Percentiles rank a stretch among this genome's conserved stretches.
phyloP scores from a whole-genome alignment of 2,329 filamentous ascomycete species.

The Colletotrichum ledebouriae region DNA sequence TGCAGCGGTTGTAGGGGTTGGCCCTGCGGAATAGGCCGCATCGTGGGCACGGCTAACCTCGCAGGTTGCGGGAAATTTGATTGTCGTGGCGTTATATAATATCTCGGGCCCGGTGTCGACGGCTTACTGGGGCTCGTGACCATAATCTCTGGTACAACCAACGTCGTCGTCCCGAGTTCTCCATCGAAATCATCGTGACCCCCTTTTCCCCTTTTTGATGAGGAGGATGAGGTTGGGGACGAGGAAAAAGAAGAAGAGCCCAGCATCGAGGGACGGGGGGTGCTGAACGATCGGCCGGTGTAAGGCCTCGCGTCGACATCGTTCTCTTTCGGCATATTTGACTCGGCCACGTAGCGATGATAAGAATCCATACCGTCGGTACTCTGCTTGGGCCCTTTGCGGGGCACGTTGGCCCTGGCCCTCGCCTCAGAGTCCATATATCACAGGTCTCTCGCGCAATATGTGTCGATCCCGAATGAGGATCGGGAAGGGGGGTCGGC shows the following conservation, averaged over 20 bases:
- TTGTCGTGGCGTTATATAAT: slow-evolving; percentile 24
- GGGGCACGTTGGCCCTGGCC: slow-evolving; percentile 43
- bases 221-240: background rate
- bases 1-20: slow-evolving; percentile 3
- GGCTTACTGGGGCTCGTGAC: slow-evolving; percentile 29
- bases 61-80: slow-evolving; percentile 4
- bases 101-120: slow-evolving; percentile 16
- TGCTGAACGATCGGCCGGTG: slow-evolving; percentile 40
- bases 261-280: slow-evolving; percentile 26
- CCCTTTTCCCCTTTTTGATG: background rate
- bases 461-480: background rate
- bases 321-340: slow-evolving; percentile 17
- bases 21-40: slow-evolving; percentile 18
- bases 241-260: background rate
- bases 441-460: background rate
- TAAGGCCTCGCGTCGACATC: slow-evolving; percentile 33
- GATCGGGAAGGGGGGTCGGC: background rate
- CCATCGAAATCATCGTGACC: background rate
- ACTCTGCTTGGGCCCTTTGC: slow-evolving; percentile 34
- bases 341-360: slow-evolving; percentile 42
- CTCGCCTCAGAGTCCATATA: slow-evolving; percentile 40
- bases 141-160: slow-evolving; percentile 34
- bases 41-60: slow-evolving; percentile 18
- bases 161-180: background rate
- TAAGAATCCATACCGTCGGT: slow-evolving; percentile 41